Evolutionary conservation across 2,329 filamentous ascomycete genomes (phyloP), one percentile per base, ranked within the genome.

Genomic region (Leptoxyphium fumago): DNA sequence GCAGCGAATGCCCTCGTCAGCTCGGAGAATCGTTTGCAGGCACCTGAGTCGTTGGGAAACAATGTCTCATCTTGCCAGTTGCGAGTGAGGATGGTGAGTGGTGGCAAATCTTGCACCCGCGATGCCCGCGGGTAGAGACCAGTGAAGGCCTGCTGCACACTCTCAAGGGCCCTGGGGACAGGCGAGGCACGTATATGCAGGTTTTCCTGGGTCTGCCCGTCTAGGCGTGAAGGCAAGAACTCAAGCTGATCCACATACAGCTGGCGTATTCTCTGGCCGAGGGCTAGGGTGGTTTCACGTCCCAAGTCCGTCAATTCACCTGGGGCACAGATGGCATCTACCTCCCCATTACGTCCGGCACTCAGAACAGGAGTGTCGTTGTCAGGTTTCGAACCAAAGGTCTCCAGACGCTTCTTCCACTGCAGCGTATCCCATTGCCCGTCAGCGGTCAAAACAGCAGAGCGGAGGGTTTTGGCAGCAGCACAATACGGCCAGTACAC

Each of bases 401-500:
- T 83, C 64, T 98, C 91, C 40, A 95, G 72, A 40, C 83, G 78
- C 48, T 87, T 76, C 52, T 79, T 69, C 65, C 76, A 82, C 53
- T 72, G 69, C 47, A 82, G 66, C 1, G 66, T 65, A 52, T 77
- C 72, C 75, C 75, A 81, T 43, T 65, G 59, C 55, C 71, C 71
- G 45, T 71, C 70, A 39, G 66, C 72, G 34, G 66, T 67, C 50
- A 77, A 67, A 18, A 80, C 71, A 47, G 76, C 71, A 46, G 75
- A 74, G 21, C 71, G 76, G 59, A 96, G 73, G 51, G 81, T 79
- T 46, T 77, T 75, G 17, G 83, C 84, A 44, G 80, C 77, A 51
- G 76, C 75, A 66, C 91, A 98, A 65, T 95, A 96, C 1, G 91
- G 86, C 91, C 91, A 98, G 64, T 78, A 72, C 71, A 50, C 39